These are phyloP conservation scores for Ceratobasidium sp. DNA, from an alignment of 1,284 basidiomycete species.

Conservation along the genomic window DNA sequence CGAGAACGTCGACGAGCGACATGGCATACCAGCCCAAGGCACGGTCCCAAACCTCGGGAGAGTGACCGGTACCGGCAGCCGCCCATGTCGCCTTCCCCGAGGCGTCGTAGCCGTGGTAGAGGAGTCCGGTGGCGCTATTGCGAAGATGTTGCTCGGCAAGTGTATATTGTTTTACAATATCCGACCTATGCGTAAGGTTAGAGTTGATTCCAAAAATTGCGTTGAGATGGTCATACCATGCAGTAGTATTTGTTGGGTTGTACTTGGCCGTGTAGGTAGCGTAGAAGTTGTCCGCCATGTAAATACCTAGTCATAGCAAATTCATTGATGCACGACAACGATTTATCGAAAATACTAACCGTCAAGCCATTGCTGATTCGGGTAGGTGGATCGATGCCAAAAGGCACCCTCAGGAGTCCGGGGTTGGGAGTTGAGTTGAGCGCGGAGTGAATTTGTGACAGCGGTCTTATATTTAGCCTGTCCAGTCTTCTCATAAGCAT, in stretches of 20 bases:
- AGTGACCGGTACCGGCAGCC: slow-evolving; percentile 63
- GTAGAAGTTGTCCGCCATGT: slow-evolving; percentile 52
- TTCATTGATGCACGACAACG: not conserved
- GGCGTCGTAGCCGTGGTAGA: slow-evolving; percentile 65
- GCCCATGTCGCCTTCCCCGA: slow-evolving; percentile 63
- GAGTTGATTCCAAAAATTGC: no score
- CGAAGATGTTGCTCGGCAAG: slow-evolving; percentile 65
- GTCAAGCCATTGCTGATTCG: slow-evolving; percentile 44
- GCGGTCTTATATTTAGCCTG: slow-evolving; percentile 37
- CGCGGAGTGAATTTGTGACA: slow-evolving; percentile 15
- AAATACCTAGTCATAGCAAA: slow-evolving; percentile 15
- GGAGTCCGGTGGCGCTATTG: slow-evolving; percentile 57
- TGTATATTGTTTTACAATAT: slow-evolving; percentile 63
- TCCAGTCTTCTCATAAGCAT: slow-evolving; percentile 37
- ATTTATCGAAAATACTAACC: not conserved
- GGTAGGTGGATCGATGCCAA: slow-evolving; percentile 43
- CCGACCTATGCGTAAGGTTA: slow-evolving; percentile 49
- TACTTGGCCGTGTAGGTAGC: slow-evolving; percentile 47
- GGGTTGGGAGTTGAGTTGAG: slow-evolving; percentile 38
- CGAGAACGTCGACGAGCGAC: slow-evolving; percentile 67
- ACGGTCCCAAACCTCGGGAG: slow-evolving; percentile 67
- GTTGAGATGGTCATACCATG: no score
- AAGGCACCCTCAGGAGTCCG: slow-evolving; percentile 40
- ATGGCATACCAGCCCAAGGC: slow-evolving; percentile 67
- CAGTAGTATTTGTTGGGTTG: slow-evolving; percentile 48